Base-by-base conservation (phyloP, 129 eudicot genomes). In the Helichrysum umbraculigerum region DNA sequence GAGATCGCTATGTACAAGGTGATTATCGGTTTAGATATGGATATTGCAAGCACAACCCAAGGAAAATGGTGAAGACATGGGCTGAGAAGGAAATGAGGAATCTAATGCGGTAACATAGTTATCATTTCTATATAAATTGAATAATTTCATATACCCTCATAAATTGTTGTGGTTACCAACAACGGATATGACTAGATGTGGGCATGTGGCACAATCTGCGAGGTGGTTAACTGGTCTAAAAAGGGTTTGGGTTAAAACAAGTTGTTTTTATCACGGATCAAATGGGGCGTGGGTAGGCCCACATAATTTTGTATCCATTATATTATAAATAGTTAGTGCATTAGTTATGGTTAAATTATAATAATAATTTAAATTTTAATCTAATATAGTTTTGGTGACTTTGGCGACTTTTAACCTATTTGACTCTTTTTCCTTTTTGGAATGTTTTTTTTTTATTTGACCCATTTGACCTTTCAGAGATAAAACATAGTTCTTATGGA, bases 61-160 rank as follows among this genome's bases (percentile, higher is more conserved):
- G 99, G 76, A 91, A 94, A 87, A 94, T 94, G 99, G 99, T 94
- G 29, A 91, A 91, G 84, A 94, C 99, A 33, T 94, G 99, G 99
- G 99, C 99, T 63, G 97, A 94, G 76, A 94, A 94, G 76, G 99
- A 94, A 81, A 88, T 88, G 97, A 91, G 99, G 71, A 94, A 94
- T 81, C 96, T 94, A 51, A 88, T 94, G 93, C 88, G 99, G 99
- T 94, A 80, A 69, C 51, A 58, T 44, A n/a, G 1, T 34, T 63
- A 37, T 51, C 16, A 28, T 59, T 59, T 65, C 16, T 19, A 16
- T 69, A 14, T 16, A n/a, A n/a, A n/a, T n/a, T n/a, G n/a, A n/a
- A n/a, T 67, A 41, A 11, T 41, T 35, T 6, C 10, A 35, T 56
- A 56, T 33, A 17, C n/a, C 63, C 14, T 63, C 32, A 42, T 79